Conservation (phyloP, 1,139 yeast species). For the Pichia inconspicua region DNA sequence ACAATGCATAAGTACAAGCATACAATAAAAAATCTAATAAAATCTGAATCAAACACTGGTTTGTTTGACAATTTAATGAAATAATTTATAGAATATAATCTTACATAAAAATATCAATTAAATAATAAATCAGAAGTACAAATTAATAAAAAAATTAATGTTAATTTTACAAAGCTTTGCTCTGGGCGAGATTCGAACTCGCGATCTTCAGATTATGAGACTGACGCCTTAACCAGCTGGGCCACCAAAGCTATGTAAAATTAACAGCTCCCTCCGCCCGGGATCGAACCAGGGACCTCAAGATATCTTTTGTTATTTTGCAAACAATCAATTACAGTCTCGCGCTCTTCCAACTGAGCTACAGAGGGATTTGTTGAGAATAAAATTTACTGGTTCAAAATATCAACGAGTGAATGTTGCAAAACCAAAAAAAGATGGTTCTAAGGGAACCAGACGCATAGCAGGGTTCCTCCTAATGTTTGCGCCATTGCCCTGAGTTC, state of each 20-base stretch:
- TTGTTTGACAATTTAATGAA: conserved; percentile 1
- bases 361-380: conserved; percentile 11
- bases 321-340: conserved; percentile 13
- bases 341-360: conserved; percentile 21
- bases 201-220: conserved; percentile 24
- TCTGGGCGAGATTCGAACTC: conserved; percentile 24
- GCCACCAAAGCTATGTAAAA: conserved; percentile 18
- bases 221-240: conserved; percentile 24
- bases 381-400: too few relatives aligned
- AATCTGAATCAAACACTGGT: conserved; percentile 1
- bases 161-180: conserved; percentile 9
- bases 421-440: too few relatives aligned
- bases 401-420: too few relatives aligned
- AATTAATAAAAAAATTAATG: not conserved
- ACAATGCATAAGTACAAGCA: conserved; percentile 51
- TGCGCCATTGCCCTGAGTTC: too few relatives aligned
- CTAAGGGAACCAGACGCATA: too few relatives aligned
- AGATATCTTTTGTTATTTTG: conserved; percentile 10
- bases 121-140: not conserved
- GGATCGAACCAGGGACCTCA: conserved; percentile 20
- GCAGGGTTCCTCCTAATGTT: too few relatives aligned
- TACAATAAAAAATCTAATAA: conserved; percentile 36
- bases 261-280: conserved; percentile 14
- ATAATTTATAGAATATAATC: not conserved
- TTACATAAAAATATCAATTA: too few relatives aligned